Conservation (phyloP, 164 flowering plant genomes). For the Malania oleifera region DNA sequence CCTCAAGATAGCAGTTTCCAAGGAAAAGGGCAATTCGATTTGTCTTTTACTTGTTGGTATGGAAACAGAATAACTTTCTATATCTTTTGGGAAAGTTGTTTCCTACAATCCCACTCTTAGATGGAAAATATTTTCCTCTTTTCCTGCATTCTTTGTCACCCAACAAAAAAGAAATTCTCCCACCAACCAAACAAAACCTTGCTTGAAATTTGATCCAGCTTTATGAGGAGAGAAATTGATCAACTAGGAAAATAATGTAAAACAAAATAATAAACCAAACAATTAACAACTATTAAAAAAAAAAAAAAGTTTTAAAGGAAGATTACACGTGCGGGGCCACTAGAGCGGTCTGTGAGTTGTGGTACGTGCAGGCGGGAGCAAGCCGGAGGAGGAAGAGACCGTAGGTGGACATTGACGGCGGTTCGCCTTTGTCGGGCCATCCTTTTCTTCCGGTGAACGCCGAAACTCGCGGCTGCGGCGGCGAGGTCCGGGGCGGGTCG, state of each 20-base stretch:
- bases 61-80: too few relatives aligned
- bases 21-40: too few relatives aligned
- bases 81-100: too few relatives aligned
- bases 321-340: conserved; percentile 33
- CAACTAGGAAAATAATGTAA: background rate
- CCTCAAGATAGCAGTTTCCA: too few relatives aligned
- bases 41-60: too few relatives aligned
- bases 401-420: conserved; percentile 11
- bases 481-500: conserved; percentile 16
- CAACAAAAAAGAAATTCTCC: too few relatives aligned
- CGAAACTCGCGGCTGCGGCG: conserved; percentile 17
- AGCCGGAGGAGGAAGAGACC: conserved; percentile 4
- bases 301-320: background rate
- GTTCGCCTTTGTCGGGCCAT: conserved; percentile 35
- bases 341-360: background rate
- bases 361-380: conserved; percentile 9
- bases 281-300: background rate
- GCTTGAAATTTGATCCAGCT: too few relatives aligned
- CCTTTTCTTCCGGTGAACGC: conserved; percentile 25
- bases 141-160: too few relatives aligned
- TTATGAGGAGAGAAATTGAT: background rate
- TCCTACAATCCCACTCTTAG: too few relatives aligned
- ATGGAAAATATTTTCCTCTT: too few relatives aligned
- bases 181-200: too few relatives aligned
- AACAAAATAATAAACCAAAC: background rate